Conservation (phyloP, 2,329 filamentous ascomycete species). For the Colletotrichum cordylinicola region DNA sequence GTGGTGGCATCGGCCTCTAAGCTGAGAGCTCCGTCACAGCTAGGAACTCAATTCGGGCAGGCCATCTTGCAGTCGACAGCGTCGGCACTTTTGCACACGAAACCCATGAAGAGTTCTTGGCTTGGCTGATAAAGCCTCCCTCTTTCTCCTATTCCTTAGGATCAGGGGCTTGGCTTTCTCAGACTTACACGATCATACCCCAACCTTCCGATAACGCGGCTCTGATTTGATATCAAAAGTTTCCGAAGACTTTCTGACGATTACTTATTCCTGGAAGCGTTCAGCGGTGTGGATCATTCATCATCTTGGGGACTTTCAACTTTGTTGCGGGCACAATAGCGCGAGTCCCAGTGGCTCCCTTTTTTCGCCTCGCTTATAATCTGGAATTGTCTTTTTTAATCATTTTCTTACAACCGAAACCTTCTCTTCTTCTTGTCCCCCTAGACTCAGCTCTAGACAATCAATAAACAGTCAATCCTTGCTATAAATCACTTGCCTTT, state of each 20-base stretch:
- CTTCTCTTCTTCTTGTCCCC: constrained; percentile 7
- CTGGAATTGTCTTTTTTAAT: constrained; percentile 17
- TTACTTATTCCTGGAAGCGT: not conserved
- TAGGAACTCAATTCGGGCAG: constrained; percentile 8
- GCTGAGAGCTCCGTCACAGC: not conserved
- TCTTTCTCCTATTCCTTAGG: not conserved
- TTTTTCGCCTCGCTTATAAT: not conserved
- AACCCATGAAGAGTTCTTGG: constrained; percentile 1
- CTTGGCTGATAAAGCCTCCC: not conserved
- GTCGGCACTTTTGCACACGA: not conserved
- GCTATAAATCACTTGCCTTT: not conserved
- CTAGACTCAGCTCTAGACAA: not conserved
- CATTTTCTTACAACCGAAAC: not conserved
- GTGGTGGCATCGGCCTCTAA: not conserved
- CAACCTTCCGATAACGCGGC: not conserved
- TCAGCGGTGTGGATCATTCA: not conserved
- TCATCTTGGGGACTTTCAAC: constrained; percentile 8
- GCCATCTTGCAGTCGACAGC: not conserved
- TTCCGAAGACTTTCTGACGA: constrained; percentile 2
- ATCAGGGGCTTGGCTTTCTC: not conserved
- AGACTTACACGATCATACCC: not conserved
- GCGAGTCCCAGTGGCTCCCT: constrained; percentile 7
- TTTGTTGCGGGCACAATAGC: not conserved
- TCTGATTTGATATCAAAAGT: not conserved
- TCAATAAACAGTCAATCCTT: constrained; percentile 18